Percentiles rank a stretch among this genome's conserved stretches.
phyloP scores from a whole-genome alignment of 1,139 yeast species.

The Scheffersomyces stambukii region DNA sequence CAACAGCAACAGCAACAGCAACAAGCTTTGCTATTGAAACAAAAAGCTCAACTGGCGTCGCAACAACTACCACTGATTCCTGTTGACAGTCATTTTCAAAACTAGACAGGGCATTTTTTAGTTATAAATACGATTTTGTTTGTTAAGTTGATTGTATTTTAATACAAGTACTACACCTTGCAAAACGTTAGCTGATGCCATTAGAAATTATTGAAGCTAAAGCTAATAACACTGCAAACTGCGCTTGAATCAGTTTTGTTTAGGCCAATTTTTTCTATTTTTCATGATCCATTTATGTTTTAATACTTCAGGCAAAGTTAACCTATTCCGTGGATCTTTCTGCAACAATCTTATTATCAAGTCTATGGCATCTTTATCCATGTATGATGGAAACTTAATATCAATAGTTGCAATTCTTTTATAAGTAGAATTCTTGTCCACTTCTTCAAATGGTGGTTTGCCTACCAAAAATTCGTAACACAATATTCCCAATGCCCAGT shows the following conservation, averaged over 20 bases:
- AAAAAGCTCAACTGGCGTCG: constrained; percentile 2
- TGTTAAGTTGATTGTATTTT: too few species aligned
- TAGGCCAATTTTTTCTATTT: constrained; percentile 49
- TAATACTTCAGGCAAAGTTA: constrained; percentile 56
- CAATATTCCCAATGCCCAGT: constrained; percentile 90
- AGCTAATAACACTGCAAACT: too few species aligned
- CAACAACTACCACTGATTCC: constrained; percentile 1
- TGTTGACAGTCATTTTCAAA: constrained; percentile 1
- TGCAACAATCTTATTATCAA: constrained; percentile 58
- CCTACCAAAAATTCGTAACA: constrained; percentile 88
- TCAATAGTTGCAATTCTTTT: constrained; percentile 76
- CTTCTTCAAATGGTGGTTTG: constrained; percentile 87
- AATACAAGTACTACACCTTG: too few species aligned
- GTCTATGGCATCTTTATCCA: constrained; percentile 74
- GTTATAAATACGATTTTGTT: too few species aligned
- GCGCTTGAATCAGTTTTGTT: too few species aligned
- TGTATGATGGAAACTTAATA: constrained; percentile 62
- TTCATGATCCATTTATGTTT: constrained; percentile 80
- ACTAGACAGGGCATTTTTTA: too few species aligned
- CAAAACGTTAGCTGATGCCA: too few species aligned
- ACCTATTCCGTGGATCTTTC: constrained; percentile 66
- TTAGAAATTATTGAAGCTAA: too few species aligned
- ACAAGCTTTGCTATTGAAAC: constrained; percentile 15
- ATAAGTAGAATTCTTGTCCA: constrained; percentile 69
- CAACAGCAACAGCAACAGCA: constrained; percentile 41